Base-by-base conservation (phyloP, 1,284 basidiomycete species). In the Fomitopsis betulina region DNA sequence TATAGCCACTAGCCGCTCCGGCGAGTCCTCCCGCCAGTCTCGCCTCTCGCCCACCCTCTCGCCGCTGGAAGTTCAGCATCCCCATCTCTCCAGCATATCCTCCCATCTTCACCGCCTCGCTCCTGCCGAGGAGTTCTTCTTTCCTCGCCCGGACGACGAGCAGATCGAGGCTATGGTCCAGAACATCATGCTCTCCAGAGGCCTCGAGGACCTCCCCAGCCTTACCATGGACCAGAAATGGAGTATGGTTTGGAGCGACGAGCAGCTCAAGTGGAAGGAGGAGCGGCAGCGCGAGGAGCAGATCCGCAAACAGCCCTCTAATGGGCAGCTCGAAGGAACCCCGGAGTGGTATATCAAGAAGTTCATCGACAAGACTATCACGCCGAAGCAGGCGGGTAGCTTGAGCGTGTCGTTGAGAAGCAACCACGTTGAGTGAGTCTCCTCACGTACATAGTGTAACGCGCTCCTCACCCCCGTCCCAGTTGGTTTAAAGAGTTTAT, bases 291-390 rank as follows among this genome's bases (percentile, higher is more conserved):
- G 81, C 62, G 82, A 84, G 63, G 83, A 87, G 63, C 80, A 82
- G 66, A 77, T 78, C 40, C 82, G 79, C 65, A 86, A 79, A 68
- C 83, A 85, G 65, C 73, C 71, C 21, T 85, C 88, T 58, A 32
- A 15, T 17, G 85, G 85, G 15, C 82, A 82, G 62, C 68, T 80
- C 19, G 83, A 85, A 59, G 85, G 87, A 60, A 83, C 87, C 19
- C 92, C 92, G 1, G 88, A 94, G 70, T 94, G 87, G 89, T 97
- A 94, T 70, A 87, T 96, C 65, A 86, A 88, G 72, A 93, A 89
- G 72, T 94, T 97, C 70, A 79, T 96, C 72, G 91, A 95, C 69
- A 85, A 86, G 61, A 89, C 91, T 5, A 88, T 96, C 52, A 94
- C 88, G 1, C 75, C 85, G 32, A 93, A 92, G 73, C 87, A 94